These are phyloP conservation scores for Pisolithus albus DNA, from an alignment of 768 basidiomycete species.

Conservation along the genomic window DNA sequence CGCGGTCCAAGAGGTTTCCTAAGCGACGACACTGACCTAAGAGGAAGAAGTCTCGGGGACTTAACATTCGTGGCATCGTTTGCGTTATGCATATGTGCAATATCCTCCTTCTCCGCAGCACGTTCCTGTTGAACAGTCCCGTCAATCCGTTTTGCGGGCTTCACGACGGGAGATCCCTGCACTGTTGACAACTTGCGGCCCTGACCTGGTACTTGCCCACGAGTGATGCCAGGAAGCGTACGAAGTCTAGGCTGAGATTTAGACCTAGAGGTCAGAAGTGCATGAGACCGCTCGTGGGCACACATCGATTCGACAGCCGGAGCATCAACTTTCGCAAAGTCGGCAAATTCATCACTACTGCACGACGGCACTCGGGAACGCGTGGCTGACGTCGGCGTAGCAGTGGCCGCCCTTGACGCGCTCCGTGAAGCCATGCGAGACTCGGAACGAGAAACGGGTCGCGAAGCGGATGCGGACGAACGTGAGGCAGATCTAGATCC, in stretches of 20 bases:
- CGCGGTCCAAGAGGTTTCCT: constrained; percentile 19
- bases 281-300: constrained; percentile 1
- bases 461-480: constrained; percentile 10
- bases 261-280: constrained; percentile 19
- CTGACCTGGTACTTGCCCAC: constrained; percentile 1
- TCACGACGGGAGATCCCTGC: constrained; percentile 23
- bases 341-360: background rate
- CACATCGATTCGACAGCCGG: background rate
- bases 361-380: too few relatives aligned
- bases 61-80: constrained; percentile 14
- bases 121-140: constrained; percentile 3
- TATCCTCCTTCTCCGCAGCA: background rate
- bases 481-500: constrained; percentile 11
- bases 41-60: constrained; percentile 5
- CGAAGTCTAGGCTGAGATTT: constrained; percentile 32
- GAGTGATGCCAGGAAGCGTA: constrained; percentile 4
- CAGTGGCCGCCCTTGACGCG: constrained; percentile 12
- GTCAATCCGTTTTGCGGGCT: constrained; percentile 7
- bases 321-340: background rate
- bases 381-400: background rate
- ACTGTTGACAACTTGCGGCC: constrained; percentile 25
- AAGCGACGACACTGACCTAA: constrained; percentile 18
- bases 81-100: background rate
- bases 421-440: constrained; percentile 9
- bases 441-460: constrained; percentile 10